Evolutionary conservation across 1,284 basidiomycete species (phyloP), one percentile per base, ranked within the genome.

Genomic region (Tilletia indica): DNA sequence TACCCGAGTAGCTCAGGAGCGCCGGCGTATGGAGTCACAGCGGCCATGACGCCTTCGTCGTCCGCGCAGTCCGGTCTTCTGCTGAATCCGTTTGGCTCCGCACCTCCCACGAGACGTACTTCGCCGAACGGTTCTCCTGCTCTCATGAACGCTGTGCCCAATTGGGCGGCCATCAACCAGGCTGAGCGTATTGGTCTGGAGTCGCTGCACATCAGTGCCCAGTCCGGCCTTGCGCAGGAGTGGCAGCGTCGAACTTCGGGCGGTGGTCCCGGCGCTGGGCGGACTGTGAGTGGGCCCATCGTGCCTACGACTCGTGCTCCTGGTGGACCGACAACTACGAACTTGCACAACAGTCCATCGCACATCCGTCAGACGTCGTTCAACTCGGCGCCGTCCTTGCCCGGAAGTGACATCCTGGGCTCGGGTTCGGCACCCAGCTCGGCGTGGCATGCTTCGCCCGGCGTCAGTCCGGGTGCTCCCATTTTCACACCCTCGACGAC

Each of bases 81-180:
- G 21, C 58, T 63, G 25, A 63, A 63, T 8, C 58, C 58, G 12
- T 63, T 63, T 38, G 58, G 25, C 21, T 54, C 51, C 6, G 51
- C 51, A 19, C 51, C 51, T 4, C 34, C 58, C 21, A 63, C 58
- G 9, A 5, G 25, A 36, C 14, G 58, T 31, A 34, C 58, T 5
- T 63, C 58, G 25, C 58, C 58, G 19, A 25, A 34, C 8, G 19
- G 8, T 5, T 16, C 58, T 5, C 36, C 58, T 31, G 58, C 58
- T 36, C 16, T 31, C 58, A 19, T 31, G 58, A 16, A 16, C 19
- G n/a, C 16, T 16, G 58, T 38, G 9, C 58, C 58, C 21, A 63
- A 63, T 19, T 63, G 58, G 58, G 58, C 58, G 9, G 4, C 21
- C 36, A 8, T 34, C 58, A 31, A 8, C 31, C 58, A 63, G 8